Evolutionary conservation across 305 asterid genomes (phyloP).

Genomic region (Fraxinus platypoda): DNA sequence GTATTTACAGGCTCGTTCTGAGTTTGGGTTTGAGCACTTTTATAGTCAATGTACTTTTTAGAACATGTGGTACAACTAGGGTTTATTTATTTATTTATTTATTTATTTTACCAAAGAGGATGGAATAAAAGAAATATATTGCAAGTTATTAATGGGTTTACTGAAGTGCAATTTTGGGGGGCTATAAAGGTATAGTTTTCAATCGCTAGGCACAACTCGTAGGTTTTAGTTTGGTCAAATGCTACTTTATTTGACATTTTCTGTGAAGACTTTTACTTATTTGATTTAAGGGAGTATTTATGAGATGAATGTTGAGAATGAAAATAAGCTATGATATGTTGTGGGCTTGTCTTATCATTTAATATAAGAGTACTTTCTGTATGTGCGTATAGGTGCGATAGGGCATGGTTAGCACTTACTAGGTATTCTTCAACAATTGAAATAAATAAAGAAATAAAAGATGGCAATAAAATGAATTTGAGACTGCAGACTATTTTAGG

Average conservation of each 20-base stretch:
- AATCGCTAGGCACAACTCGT: neutral
- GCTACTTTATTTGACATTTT: neutral
- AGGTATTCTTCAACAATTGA: neutral
- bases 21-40: neutral
- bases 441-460: neutral
- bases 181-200: neutral
- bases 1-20: neutral
- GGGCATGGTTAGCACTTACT: neutral
- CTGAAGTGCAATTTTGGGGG: neutral
- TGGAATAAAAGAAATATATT: neutral
- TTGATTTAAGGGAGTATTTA: neutral
- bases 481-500: neutral
- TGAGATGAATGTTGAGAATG: neutral
- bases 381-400: neutral
- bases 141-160: neutral
- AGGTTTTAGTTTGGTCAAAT: neutral
- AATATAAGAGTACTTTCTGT: neutral
- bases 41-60: neutral
- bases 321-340: neutral
- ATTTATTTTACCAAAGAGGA: neutral
- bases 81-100: too few species aligned
- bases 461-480: constrained; percentile 2
- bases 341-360: neutral
- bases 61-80: neutral
- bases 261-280: neutral